Evolutionary conservation across 108 stramenopile genomes (phyloP), one percentile per base, ranked within the genome.

Genomic region (Mediolabrus comicus): DNA sequence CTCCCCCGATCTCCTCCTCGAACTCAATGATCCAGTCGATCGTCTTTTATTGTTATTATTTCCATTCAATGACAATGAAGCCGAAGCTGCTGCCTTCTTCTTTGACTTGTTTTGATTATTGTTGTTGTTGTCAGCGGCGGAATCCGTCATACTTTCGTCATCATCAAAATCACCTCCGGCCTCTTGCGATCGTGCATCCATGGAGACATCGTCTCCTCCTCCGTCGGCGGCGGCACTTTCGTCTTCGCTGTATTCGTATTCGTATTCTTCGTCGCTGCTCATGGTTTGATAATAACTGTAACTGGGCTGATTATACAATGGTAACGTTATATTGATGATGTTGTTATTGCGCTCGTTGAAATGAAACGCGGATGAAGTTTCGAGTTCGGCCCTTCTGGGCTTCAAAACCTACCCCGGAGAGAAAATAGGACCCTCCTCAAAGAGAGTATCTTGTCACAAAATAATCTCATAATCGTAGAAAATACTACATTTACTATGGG

Each of bases 201-300:
- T 53, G 13, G 34, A 36, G 6, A 57, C 72, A 56, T 70, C 68
- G 19, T 53, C 62, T 4, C 19, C n/a, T 49, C 46, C 46, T 14
- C 33, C 33, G n/a, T 62, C 66, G 12, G 26, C 49, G 27, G 24
- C 35, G 33, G 66, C 65, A 3, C 66, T 68, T 34, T 77, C 80
- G 16, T 77, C 80, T 22, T 81, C 80, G 52, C 72, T 71, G 75
- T 81, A 81, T 65, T 76, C 67, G 72, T 81, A 81, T 61, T 81
- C 80, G 59, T 81, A 81, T 38, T 81, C 80, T 65, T 81, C 80
- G 4, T 81, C 80, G 65, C 49, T 41, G 62, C 65, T 67, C 67
- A 64, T 69, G 55, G 67, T 63, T n/a, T n/a, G n/a, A n/a, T n/a
- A n/a, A n/a, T n/a, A n/a, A n/a, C n/a, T n/a, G n/a, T n/a, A n/a